A percentile compares a stretch with the other conserved stretches of the same genome.
Evolutionary conservation across 2,329 filamentous ascomycete genomes (phyloP).

Genomic region (Penicillium sp.): DNA sequence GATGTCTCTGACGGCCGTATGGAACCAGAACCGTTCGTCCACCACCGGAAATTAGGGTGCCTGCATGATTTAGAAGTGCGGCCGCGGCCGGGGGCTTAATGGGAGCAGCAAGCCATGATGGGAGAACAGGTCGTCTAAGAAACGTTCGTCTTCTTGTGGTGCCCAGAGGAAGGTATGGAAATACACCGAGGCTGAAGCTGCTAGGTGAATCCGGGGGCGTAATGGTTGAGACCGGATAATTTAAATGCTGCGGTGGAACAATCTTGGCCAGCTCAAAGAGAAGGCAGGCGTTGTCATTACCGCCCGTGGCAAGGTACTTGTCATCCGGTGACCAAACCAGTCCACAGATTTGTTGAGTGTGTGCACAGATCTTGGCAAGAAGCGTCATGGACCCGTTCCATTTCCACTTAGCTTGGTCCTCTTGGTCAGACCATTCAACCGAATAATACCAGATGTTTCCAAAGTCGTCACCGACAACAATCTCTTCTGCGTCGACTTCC

Average conservation of each 20-base stretch:
- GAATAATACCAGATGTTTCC: slow-evolving; percentile 86
- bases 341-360: slow-evolving; percentile 88
- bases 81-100: slow-evolving; percentile 15
- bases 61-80: slow-evolving; percentile 23
- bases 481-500: slow-evolving; percentile 69
- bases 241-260: slow-evolving; percentile 18
- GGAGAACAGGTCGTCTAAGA: slow-evolving; percentile 22
- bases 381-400: slow-evolving; percentile 79
- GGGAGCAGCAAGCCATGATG: slow-evolving; percentile 25
- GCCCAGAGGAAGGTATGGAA: slow-evolving; percentile 22
- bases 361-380: slow-evolving; percentile 71
- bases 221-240: slow-evolving; percentile 7
- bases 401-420: slow-evolving; percentile 61
- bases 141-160: slow-evolving; percentile 21
- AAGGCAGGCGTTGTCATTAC: slow-evolving; percentile 87
- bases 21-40: slow-evolving; percentile 50
- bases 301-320: slow-evolving; percentile 76
- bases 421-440: slow-evolving; percentile 70
- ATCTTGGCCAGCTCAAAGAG: slow-evolving; percentile 70
- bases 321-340: slow-evolving; percentile 82
- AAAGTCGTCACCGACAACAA: slow-evolving; percentile 79
- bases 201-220: slow-evolving; percentile 8
- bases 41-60: slow-evolving; percentile 27
- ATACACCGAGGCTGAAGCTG: slow-evolving; percentile 13
- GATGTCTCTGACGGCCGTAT: slow-evolving; percentile 62